Evolutionary conservation across 2,329 filamentous ascomycete genomes (phyloP).

Genomic region (Fusarium globosum): DNA sequence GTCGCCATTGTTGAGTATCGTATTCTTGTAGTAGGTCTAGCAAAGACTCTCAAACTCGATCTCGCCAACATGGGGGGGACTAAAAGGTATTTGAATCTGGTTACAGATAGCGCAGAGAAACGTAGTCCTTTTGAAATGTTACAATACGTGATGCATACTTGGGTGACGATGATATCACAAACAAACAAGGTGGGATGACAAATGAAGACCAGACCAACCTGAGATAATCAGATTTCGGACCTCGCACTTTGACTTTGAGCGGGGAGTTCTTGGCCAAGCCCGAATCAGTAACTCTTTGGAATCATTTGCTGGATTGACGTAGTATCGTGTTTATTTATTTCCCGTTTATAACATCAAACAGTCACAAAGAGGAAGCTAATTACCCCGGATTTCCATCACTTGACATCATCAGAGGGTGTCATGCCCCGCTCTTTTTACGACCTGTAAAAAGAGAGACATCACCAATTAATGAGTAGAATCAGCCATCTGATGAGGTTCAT

Average conservation of each 20-base stretch:
- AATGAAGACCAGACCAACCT: neutral
- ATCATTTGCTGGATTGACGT: constrained; percentile 16
- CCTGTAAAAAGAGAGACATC: neutral
- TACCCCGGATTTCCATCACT: constrained; percentile 36
- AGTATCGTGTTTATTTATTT: neutral
- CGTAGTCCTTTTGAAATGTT: neutral
- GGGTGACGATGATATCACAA: constrained; percentile 19
- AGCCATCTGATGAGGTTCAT: neutral
- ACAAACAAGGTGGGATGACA: constrained; percentile 23
- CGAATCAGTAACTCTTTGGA: neutral
- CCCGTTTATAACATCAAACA: neutral
- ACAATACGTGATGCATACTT: neutral
- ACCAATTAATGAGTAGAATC: neutral
- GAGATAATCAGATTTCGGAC: neutral
- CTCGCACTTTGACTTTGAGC: constrained; percentile 1
- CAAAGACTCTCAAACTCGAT: constrained; percentile 21
- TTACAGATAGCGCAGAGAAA: neutral
- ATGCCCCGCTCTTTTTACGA: constrained; percentile 19
- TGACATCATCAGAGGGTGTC: constrained; percentile 31
- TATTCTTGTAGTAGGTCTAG: constrained; percentile 9
- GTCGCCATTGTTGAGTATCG: constrained; percentile 55
- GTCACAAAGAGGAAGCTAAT: neutral
- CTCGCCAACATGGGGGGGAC: constrained; percentile 26
- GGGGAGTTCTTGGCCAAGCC: neutral
- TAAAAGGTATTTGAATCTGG: neutral